These are phyloP conservation scores for Apiospora marii DNA, from an alignment of 2,329 filamentous ascomycete species.

Conservation along the genomic window DNA sequence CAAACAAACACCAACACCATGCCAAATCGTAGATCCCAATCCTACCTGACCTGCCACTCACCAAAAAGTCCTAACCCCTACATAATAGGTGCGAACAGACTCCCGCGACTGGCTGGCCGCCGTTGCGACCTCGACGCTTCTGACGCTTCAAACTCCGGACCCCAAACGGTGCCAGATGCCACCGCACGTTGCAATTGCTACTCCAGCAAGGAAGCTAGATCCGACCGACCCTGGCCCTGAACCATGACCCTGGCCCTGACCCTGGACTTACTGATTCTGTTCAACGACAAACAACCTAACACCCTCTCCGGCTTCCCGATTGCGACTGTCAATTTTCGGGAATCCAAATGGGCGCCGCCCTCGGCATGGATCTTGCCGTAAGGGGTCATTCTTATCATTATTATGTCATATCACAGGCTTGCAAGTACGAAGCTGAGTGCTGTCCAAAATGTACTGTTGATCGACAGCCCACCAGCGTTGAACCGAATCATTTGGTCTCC, in stretches of 20 bases:
- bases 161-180: background rate
- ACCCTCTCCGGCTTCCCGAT: conserved; percentile 3
- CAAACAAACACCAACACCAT: background rate
- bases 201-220: conserved; percentile 11
- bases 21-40: conserved; percentile 3
- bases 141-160: background rate
- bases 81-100: background rate
- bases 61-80: background rate
- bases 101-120: conserved; percentile 5
- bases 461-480: background rate
- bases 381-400: background rate
- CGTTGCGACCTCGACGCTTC: background rate
- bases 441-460: background rate
- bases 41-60: background rate
- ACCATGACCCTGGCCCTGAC: background rate
- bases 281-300: background rate
- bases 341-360: background rate
- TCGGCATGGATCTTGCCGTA: background rate
- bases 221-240: conserved; percentile 12
- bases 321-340: background rate
- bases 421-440: background rate
- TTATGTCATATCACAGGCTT: background rate
- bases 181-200: conserved; percentile 8
- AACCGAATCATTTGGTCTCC: background rate
- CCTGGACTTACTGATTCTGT: background rate